Evolutionary conservation across 148 eudicot species (phyloP), one percentile per base, ranked within the genome.

Genomic region (Vaccinium macrocarpon): DNA sequence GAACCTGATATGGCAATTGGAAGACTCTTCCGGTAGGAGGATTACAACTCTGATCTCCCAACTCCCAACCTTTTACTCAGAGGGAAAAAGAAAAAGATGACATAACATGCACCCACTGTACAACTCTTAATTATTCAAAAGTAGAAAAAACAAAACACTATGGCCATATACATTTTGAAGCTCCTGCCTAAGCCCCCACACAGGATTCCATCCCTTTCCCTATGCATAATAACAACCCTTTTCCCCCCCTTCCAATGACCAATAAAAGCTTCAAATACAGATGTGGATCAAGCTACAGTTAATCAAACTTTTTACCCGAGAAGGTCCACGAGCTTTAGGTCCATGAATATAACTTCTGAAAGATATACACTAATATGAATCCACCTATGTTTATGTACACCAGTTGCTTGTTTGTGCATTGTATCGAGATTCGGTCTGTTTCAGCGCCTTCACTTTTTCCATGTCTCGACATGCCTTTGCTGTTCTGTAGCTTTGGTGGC

Each of bases 111-210:
- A 62, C 9, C 68, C 21, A 57, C 64, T 62, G 68, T 62, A 62
- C 72, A 27, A 23, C 35, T 66, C 25, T 64, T 7, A 23, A 64
- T 64, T 66, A 70, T 70, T 70, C 16, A 70, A 70, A 70, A 15
- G 42, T 16, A 71, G 0, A 71, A 5, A 13, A 6, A 32, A 35
- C 62, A 70, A 91, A 90, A 81, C 88, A 12, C 38, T 27, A 64
- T 62, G 72, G 16, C 72, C 72, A 66, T 66, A 4, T 66, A 66
- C 72, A 66, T 66, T 23, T 27, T 66, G 35, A 23, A 11, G 72
- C 72, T 25, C 72, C 72, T 66, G 72, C 95, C 38, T 93, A 96
- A 84, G 16, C 94, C 71, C 97, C 94, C 49, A 66, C 92, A 79
- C 93, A 88, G 94, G 95, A 90, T 23, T 51, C 42, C 51, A 6